Percentiles rank a stretch among this genome's conserved stretches.
Evolutionary conservation across 805 yeast species (phyloP).

Genomic region (Ogataea zsoltii): DNA sequence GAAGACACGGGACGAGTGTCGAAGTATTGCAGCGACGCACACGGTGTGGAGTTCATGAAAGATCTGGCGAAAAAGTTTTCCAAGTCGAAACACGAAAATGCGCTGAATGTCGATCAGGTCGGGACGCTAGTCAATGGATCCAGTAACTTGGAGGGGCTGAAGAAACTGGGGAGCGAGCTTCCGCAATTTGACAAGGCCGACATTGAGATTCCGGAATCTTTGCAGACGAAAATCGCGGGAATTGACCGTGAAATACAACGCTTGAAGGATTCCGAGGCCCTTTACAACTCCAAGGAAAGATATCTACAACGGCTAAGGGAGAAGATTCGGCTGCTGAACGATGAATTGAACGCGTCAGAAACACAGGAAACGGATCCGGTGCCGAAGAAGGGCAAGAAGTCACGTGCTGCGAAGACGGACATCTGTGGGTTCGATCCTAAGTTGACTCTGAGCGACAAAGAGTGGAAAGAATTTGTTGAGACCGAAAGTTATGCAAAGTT

Average conservation of each 20-base stretch:
- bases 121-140: conserved; percentile 19
- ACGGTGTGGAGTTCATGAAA: conserved; percentile 55
- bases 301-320: conserved; percentile 38
- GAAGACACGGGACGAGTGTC: conserved; percentile 38
- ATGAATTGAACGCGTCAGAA: conserved; percentile 28
- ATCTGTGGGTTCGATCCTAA: conserved; percentile 52
- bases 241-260: conserved; percentile 23
- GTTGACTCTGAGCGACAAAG: conserved; percentile 18
- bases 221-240: conserved; percentile 17
- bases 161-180: conserved; percentile 37
- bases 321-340: conserved; percentile 39
- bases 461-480: conserved; percentile 25
- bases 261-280: conserved; percentile 17
- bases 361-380: conserved; percentile 8
- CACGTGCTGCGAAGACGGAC: conserved; percentile 37
- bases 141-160: conserved; percentile 23
- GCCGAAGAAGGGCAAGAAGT: conserved; percentile 21
- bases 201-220: conserved; percentile 3
- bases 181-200: conserved; percentile 40
- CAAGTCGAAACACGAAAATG: conserved; percentile 8
- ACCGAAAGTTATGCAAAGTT: conserved; percentile 14
- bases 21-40: conserved; percentile 75
- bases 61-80: conserved; percentile 26
- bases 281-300: conserved; percentile 16
- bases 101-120: conserved; percentile 14